Evolutionary conservation across 139 green algal genomes (phyloP).

Genomic region (Trebouxia sp.): DNA sequence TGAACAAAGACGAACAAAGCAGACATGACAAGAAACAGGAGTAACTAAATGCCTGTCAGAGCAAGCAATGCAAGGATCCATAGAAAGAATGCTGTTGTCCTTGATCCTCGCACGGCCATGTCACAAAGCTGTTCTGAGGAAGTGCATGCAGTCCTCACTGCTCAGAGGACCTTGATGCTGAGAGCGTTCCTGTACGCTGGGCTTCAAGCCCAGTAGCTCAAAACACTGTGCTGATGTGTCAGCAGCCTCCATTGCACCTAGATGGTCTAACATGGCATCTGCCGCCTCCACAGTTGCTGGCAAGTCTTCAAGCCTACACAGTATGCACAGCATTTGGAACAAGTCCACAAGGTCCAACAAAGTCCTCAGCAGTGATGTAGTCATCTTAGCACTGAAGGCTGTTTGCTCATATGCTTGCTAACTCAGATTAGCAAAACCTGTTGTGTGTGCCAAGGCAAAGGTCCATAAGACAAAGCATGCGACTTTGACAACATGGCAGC

Average conservation of each 20-base stretch:
- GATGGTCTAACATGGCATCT: conserved; percentile 3
- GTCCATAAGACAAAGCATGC: no score
- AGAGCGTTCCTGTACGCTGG: neutral
- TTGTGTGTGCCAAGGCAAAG: neutral
- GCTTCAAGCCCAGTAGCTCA: neutral
- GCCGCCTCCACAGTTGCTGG: conserved; percentile 3
- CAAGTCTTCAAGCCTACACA: conserved; percentile 20
- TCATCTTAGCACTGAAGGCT: neutral
- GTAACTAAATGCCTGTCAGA: no score
- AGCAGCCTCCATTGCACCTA: neutral
- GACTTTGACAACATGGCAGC: no score
- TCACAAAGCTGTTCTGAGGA: neutral
- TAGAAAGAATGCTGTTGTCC: neutral
- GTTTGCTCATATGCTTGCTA: neutral
- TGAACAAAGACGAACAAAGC: no score
- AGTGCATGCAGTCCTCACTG: no score
- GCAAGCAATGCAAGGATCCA: neutral
- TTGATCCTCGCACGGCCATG: neutral
- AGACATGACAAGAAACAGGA: no score
- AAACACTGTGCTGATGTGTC: neutral
- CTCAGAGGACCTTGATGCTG: neutral
- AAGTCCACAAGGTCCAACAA: no score
- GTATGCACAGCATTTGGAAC: neutral
- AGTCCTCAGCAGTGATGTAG: neutral
- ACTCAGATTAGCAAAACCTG: neutral